Evolutionary conservation across 202 grass and related monocot species (phyloP), one percentile per base, ranked within the genome.

Genomic region (Hordeum pubiflorum): DNA sequence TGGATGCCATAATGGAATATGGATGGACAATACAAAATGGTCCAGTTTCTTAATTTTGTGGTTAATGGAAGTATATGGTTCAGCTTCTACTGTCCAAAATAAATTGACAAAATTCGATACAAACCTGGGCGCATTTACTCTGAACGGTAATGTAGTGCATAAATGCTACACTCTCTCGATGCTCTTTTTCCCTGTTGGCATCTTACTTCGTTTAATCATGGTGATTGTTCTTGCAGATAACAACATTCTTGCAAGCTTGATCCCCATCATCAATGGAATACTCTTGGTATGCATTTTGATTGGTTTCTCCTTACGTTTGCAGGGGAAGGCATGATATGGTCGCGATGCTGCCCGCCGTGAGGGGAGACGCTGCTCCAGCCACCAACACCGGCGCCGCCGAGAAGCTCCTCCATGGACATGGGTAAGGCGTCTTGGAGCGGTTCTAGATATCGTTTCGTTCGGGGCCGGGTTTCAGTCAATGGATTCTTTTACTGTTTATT

Each of bases 211-310:
- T 75, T 40, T 46, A 31, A 37, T 66, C 32, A 6, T 67, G 44
- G 67, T 67, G 27, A 68, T 79, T 63, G 58, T 12, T 58, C 22
- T 20, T 89, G 84, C 65, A 97, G 94, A 94, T 89, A 97, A 97
- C 86, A 89, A 87, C 10, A 97, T 97, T 79, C 92, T 32, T 94
- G 89, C 91, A 92, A 94, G 59, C 87, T 97, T 71, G 91, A 94
- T 69, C 78, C 36, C 31, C 84, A 89, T 27, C 83, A 85, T 46
- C 83, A 89, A 63, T 69, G 94, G 87, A 97, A 97, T 69, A 94
- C 87, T 44, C 89, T 92, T 72, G 94, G 89, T 97, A 92, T 72
- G 87, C 22, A 63, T 60, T 8, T 66, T 10, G 29, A 63, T 75
- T 84, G 37, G 69, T 9, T 27, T 17, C 10, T 20, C 40, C 69